Conservation (phyloP, 805 yeast species). For the Henningerozyma blattae region DNA sequence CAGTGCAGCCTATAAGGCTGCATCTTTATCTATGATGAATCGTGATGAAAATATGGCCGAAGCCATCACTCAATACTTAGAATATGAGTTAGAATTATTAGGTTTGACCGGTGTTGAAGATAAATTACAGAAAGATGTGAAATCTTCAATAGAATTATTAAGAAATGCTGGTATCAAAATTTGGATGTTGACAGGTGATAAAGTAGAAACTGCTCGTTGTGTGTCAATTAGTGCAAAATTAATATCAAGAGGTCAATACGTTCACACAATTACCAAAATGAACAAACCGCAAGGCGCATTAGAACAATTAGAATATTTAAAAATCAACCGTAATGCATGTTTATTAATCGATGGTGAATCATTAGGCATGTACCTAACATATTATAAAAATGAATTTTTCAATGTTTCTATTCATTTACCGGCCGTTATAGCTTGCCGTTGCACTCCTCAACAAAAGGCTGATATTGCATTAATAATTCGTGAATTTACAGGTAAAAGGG, state of each 20-base stretch:
- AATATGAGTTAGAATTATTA: conserved; percentile 68
- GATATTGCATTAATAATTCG: conserved; percentile 80
- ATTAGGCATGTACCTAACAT: conserved; percentile 51
- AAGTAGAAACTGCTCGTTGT: conserved; percentile 96
- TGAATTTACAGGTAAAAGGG: conserved; percentile 71
- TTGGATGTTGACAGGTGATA: conserved; percentile 99
- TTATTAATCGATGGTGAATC: conserved; percentile 92
- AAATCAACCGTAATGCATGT: conserved; percentile 44
- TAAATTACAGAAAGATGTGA: conserved; percentile 81
- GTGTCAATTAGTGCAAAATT: conserved; percentile 93
- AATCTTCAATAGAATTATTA: conserved; percentile 79
- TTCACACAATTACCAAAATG: conserved; percentile 71
- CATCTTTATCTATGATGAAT: conserved; percentile 65
- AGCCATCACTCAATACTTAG: conserved; percentile 59
- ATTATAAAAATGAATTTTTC: conserved; percentile 62
- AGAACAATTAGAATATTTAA: conserved; percentile 61
- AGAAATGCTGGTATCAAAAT: conserved; percentile 95
- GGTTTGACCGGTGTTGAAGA: conserved; percentile 98
- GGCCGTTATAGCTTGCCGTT: conserved; percentile 95
- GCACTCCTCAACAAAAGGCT: conserved; percentile 98
- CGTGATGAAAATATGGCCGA: conserved; percentile 67
- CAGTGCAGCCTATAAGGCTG: conserved; percentile 49
- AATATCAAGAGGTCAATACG: conserved; percentile 86
- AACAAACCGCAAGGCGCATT: conserved; percentile 50
- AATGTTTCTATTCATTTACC: conserved; percentile 69